Percentiles rank a stretch among this genome's conserved stretches.
Evolutionary conservation across 129 eudicot species (phyloP).

Genomic region (carrot (Daucus carota)): DH1_v3.0 NC_030386.2:4486501-4487000

Average conservation of each 20-base stretch:
- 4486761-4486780: too few relatives aligned
- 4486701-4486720: too few relatives aligned
- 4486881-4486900: slow-evolving; percentile 40
- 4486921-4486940: slow-evolving; percentile 11
- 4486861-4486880: slow-evolving; percentile 42
- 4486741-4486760: too few relatives aligned
- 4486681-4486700: too few relatives aligned
- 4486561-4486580: slow-evolving; percentile 37
- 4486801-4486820: too few relatives aligned
- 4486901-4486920: slow-evolving; percentile 44
- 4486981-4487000: slow-evolving; percentile 25
- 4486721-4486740: neutral
- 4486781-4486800: too few relatives aligned
- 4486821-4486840: neutral
- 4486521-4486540: slow-evolving; percentile 27
- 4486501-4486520: slow-evolving; percentile 10
- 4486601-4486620: neutral
- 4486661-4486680: too few relatives aligned
- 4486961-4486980: slow-evolving; percentile 24
- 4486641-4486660: too few relatives aligned
- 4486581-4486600: neutral
- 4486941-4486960: slow-evolving; percentile 11
- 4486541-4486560: slow-evolving; percentile 25
- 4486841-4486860: slow-evolving; percentile 35
- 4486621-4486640: too few relatives aligned